Conservation (phyloP, 2,329 filamentous ascomycete species). For the Aspergillus bombycis region DNA sequence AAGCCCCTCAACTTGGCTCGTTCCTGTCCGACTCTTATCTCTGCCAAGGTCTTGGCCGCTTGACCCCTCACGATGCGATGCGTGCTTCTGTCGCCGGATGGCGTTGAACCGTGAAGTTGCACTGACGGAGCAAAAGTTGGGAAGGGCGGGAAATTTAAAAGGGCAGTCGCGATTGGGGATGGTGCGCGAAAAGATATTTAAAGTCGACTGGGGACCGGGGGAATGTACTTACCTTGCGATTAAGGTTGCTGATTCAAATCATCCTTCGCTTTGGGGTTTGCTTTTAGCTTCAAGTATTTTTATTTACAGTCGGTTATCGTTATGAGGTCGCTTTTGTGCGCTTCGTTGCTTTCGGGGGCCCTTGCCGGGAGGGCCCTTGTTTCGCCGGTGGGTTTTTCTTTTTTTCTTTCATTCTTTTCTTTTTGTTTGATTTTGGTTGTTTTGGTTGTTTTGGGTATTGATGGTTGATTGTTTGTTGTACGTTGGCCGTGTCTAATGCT, state of each 20-base stretch:
- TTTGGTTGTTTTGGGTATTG: not conserved
- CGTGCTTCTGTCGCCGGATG: not conserved
- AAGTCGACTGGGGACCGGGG: not conserved
- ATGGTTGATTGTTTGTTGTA: not conserved
- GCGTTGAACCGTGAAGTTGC: not conserved
- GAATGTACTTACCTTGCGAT: not conserved
- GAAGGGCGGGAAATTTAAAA: not conserved
- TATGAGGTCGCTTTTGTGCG: slow-evolving; percentile 17
- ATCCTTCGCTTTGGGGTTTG: not conserved
- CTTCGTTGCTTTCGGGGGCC: slow-evolving; percentile 15
- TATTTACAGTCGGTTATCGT: not conserved
- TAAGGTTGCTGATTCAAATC: not conserved
- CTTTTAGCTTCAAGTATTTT: not conserved
- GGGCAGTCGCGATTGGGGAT: not conserved
- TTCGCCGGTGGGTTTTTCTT: slow-evolving; percentile 11
- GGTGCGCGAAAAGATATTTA: not conserved
- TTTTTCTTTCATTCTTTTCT: no score
- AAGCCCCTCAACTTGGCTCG: slow-evolving; percentile 6
- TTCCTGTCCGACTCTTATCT: slow-evolving; percentile 18
- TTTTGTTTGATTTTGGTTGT: not conserved
- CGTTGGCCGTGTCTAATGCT: not conserved
- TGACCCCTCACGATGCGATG: slow-evolving; percentile 11
- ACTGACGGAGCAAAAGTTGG: not conserved
- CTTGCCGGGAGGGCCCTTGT: slow-evolving; percentile 12
- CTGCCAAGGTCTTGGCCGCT: slow-evolving; percentile 16